phyloP scores from a whole-genome alignment of 257 asterid genomes.

The Gentiana dahurica region DNA sequence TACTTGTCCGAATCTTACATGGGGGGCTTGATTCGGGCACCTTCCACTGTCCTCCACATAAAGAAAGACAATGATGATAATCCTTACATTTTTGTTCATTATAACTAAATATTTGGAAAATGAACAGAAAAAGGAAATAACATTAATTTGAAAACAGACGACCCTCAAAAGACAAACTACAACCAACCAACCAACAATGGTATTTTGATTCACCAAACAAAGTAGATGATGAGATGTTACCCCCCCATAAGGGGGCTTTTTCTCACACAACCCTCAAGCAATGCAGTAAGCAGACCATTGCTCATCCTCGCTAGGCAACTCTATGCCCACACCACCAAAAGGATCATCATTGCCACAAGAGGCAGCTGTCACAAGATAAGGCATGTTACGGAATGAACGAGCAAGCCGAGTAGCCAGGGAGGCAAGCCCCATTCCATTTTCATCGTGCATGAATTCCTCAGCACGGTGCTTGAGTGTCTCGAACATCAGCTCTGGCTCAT shows the following conservation, averaged over 20 bases:
- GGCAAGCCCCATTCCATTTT: constrained; percentile 4
- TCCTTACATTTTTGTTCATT: constrained; percentile 5
- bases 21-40: constrained; percentile 2
- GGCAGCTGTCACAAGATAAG: constrained; percentile 47
- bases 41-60: not conserved
- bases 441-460: constrained; percentile 40
- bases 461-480: constrained; percentile 76
- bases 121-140: constrained; percentile 6
- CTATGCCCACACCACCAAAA: constrained; percentile 31
- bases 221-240: too few relatives aligned
- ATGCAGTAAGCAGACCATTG: constrained; percentile 64
- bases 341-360: constrained; percentile 51
- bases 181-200: not conserved
- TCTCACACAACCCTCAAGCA: constrained; percentile 35
- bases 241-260: constrained; percentile 8
- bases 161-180: constrained; percentile 12
- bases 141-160: constrained; percentile 14
- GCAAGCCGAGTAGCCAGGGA: constrained; percentile 44
- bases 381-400: constrained; percentile 70
- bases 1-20: constrained; percentile 7
- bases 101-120: not conserved
- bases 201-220: not conserved
- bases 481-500: constrained; percentile 90
- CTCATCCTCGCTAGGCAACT: constrained; percentile 63
- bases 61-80: not conserved